A percentile compares a stretch with the other conserved stretches of the same genome.
Evolutionary conservation across 257 asterid species (phyloP).

Genomic region (Solanum piurae): DNA sequence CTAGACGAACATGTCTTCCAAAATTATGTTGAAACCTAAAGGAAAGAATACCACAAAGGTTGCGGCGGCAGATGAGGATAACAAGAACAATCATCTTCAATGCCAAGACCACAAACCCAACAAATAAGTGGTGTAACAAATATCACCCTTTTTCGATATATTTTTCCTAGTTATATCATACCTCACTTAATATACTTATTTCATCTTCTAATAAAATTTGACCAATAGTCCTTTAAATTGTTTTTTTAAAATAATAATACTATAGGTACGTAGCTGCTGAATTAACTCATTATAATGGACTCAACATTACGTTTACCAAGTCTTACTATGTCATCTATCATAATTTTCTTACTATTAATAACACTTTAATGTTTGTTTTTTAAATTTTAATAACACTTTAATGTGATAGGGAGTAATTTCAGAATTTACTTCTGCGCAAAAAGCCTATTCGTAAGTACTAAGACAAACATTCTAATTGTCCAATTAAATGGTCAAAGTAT

Average conservation of each 20-base stretch:
- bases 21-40: too few relatives aligned
- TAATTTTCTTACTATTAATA: slow-evolving; percentile 4
- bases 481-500: not conserved
- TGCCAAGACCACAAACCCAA: too few relatives aligned
- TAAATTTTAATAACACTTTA: not conserved
- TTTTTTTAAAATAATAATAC: not conserved
- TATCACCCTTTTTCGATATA: not conserved
- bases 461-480: not conserved
- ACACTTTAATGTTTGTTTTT: not conserved
- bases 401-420: slow-evolving; percentile 1
- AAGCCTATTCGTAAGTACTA: not conserved
- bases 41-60: too few relatives aligned
- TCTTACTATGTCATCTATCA: not conserved
- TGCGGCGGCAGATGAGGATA: too few relatives aligned
- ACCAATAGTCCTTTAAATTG: not conserved
- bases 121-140: too few relatives aligned
- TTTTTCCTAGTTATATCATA: not conserved
- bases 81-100: too few relatives aligned
- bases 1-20: too few relatives aligned
- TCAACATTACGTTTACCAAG: not conserved
- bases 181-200: not conserved
- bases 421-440: not conserved
- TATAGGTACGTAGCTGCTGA: not conserved
- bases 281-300: not conserved
- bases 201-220: not conserved